These are phyloP conservation scores for Cenchrus americanus DNA, from an alignment of 176 grass and related monocot species.

Conservation along the genomic window DNA sequence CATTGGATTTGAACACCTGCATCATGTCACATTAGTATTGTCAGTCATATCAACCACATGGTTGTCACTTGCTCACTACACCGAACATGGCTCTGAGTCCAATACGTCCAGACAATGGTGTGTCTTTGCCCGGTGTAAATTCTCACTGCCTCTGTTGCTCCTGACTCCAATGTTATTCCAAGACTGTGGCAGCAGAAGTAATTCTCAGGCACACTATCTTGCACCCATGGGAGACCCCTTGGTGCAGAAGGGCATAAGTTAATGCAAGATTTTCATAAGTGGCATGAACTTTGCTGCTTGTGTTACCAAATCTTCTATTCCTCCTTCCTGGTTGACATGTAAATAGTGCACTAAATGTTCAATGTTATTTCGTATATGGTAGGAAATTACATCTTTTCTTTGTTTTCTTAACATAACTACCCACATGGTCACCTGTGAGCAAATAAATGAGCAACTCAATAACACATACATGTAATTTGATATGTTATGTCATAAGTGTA, in stretches of 20 bases:
- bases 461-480: not conserved
- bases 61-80: not conserved
- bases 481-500: constrained; percentile 6
- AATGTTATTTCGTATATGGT: not conserved
- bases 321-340: constrained; percentile 8
- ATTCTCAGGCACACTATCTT: not conserved
- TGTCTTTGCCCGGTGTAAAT: not conserved
- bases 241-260: not conserved
- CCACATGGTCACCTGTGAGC: not conserved
- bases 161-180: constrained; percentile 4
- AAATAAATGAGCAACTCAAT: constrained; percentile 1
- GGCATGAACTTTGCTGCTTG: not conserved
- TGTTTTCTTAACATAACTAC: not conserved
- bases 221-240: not conserved
- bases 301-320: constrained; percentile 2
- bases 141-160: not conserved
- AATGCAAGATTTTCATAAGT: not conserved
- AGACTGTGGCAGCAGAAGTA: not conserved
- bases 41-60: not conserved
- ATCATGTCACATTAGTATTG: not conserved
- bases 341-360: constrained; percentile 3
- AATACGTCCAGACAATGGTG: not conserved
- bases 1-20: not conserved
- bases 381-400: not conserved
- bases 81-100: not conserved